phyloP scores from a whole-genome alignment of 2,329 filamentous ascomycete genomes.

The Paradendryphiella salina region DNA sequence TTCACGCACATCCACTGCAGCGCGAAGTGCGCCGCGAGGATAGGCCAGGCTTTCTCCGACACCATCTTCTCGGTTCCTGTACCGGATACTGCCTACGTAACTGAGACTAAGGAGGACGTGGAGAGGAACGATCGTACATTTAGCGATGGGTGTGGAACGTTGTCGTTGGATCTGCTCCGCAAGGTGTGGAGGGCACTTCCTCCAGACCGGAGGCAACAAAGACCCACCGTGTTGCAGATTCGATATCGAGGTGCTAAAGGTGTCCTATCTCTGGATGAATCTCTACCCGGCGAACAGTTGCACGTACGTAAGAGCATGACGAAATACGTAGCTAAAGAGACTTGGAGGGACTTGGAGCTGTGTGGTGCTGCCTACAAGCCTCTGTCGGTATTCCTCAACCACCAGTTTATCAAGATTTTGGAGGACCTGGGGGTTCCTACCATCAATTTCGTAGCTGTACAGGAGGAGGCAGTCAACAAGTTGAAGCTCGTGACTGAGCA shows the following conservation, averaged over 20 bases:
- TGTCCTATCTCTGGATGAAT: conserved; percentile 61
- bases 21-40: conserved; percentile 62
- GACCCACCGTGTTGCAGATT: conserved; percentile 63
- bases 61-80: conserved; percentile 67
- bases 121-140: conserved; percentile 64
- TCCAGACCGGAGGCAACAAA: conserved; percentile 45
- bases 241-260: conserved; percentile 73
- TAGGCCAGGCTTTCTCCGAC: conserved; percentile 75
- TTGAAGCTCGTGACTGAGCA: conserved; percentile 63
- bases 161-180: conserved; percentile 64
- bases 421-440: conserved; percentile 71
- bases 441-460: conserved; percentile 65
- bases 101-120: conserved; percentile 56
- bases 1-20: conserved; percentile 57
- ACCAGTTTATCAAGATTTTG: conserved; percentile 81
- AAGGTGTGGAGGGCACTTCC: conserved; percentile 63
- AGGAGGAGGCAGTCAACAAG: conserved; percentile 63
- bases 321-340: conserved; percentile 65
- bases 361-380: conserved; percentile 70
- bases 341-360: conserved; percentile 64
- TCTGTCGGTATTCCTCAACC: conserved; percentile 72
- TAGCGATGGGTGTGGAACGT: conserved; percentile 77
- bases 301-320: conserved; percentile 73
- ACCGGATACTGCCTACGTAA: conserved; percentile 54
- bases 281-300: conserved; percentile 61